Evolutionary conservation across 306 rosid genomes (phyloP), one percentile per base, ranked within the genome.

Genomic region (Dryas octopetala): DNA sequence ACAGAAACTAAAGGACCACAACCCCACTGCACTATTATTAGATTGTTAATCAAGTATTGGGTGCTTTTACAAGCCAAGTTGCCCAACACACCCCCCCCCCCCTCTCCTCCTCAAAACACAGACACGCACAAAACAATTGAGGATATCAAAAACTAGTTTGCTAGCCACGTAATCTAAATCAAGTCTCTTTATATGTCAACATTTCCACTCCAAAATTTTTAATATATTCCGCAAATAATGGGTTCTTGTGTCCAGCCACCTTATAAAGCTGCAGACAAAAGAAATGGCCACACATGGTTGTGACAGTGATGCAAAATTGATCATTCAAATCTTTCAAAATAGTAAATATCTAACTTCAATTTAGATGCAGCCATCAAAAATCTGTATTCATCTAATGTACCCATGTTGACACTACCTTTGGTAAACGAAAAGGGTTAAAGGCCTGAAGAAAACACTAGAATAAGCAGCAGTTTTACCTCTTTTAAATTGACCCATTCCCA

Each of bases 401-500:
- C 3, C 4, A 65, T 15, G 52, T 44, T 65, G 53, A 45, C 16
- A 6, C 9, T 10, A 57, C 47, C n/a, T 5, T 46, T 14, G 4
- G 32, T 5, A 57, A 58, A 28, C 4, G 14, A 49, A 28, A 8
- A 73, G 41, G 38, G 44, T 59, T 46, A 59, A 32, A 60, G 13
- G 8, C 55, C 9, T 70, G 40, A 16, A 23, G 15, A 51, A 78
- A 63, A 62, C 28, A 16, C 28, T 5, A 63, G 43, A 73, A 50
- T 5, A 77, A 15, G 46, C 51, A 73, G 19, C n/a, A 50, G 66
- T 64, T 28, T 81, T 23, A 86, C 90, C 88, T 86, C 90, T 76
- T 83, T 86, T 63, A 86, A 81, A 78, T 87, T 77, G 57, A 87
- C 87, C 88, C 91, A 87, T 79, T 87, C 91, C 91, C 91, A 87